Conservation (phyloP, 2,329 filamentous ascomycete genomes). For the Teratosphaeria nubilosa region DNA sequence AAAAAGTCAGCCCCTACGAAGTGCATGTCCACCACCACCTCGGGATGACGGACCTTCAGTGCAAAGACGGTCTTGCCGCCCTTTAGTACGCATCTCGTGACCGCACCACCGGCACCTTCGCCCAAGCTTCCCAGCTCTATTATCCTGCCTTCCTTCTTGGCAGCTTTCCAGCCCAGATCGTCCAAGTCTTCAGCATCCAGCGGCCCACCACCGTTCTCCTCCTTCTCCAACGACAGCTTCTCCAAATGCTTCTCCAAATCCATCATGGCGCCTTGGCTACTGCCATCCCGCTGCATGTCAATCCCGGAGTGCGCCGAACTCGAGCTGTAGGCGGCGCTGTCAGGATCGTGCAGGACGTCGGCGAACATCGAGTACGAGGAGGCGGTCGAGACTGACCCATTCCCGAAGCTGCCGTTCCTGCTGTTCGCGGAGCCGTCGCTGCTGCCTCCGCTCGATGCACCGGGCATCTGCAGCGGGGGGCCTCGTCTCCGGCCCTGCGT, state of each 20-base stretch:
- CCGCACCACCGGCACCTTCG: conserved; percentile 90
- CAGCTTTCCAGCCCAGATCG: conserved; percentile 89
- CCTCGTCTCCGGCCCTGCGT: conserved; percentile 39
- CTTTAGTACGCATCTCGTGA: conserved; percentile 81
- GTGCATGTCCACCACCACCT: not conserved
- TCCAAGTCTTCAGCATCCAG: conserved; percentile 91
- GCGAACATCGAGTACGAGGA: conserved; percentile 77
- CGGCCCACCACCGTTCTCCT: conserved; percentile 47
- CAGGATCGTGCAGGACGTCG: conserved; percentile 64
- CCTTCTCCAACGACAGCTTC: conserved; percentile 66
- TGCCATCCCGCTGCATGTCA: conserved; percentile 71
- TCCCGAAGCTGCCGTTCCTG: conserved; percentile 75
- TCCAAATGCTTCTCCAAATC: conserved; percentile 63
- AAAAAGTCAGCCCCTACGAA: not conserved
- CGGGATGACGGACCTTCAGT: conserved; percentile 59
- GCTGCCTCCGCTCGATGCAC: conserved; percentile 61
- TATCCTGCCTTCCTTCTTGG: conserved; percentile 79
- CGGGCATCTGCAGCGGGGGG: conserved; percentile 43
- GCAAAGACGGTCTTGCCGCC: conserved; percentile 92
- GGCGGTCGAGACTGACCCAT: conserved; percentile 76
- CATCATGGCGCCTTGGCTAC: conserved; percentile 49
- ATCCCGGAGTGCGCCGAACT: conserved; percentile 35
- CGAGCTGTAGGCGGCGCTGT: conserved; percentile 76
- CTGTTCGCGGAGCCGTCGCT: conserved; percentile 64
- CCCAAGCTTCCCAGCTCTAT: conserved; percentile 80